These are phyloP conservation scores for Agrocybe pediades DNA, from an alignment of 768 basidiomycete species.

Conservation along the genomic window DNA sequence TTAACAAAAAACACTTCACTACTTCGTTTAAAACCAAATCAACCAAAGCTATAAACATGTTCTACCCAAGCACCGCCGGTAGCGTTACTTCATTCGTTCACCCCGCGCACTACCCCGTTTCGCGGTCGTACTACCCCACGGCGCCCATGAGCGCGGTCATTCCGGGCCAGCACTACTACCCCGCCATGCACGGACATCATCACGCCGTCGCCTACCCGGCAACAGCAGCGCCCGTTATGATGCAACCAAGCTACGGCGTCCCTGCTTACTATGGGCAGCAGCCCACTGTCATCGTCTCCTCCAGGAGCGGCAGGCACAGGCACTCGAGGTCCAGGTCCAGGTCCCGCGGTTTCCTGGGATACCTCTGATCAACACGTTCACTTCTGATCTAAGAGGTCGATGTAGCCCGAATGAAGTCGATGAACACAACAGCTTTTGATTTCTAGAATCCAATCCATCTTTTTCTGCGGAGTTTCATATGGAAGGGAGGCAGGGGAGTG, in stretches of 20 bases:
- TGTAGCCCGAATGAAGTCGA: constrained; percentile 2
- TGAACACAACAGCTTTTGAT: constrained; percentile 1
- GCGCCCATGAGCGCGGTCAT: constrained; percentile 29
- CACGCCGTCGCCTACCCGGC: constrained; percentile 15
- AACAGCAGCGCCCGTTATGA: constrained; percentile 18
- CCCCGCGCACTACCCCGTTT: constrained; percentile 14
- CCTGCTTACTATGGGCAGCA: constrained; percentile 18
- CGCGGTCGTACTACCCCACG: constrained; percentile 18
- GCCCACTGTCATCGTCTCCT: constrained; percentile 23
- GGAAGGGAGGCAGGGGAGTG: neutral
- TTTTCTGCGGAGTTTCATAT: constrained; percentile 5
- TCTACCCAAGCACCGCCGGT: constrained; percentile 27
- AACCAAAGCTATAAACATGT: constrained; percentile 18
- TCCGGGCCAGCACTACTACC: constrained; percentile 28
- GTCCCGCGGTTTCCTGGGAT: constrained; percentile 24
- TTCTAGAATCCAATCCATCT: constrained; percentile 3
- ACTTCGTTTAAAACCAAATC: constrained; percentile 6
- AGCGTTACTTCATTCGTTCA: constrained; percentile 22
- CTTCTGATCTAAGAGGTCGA: neutral
- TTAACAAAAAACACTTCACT: constrained; percentile 11
- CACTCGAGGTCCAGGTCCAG: constrained; percentile 15
- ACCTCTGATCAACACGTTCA: constrained; percentile 18
- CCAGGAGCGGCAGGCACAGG: constrained; percentile 17
- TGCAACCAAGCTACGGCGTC: constrained; percentile 14
- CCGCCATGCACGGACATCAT: constrained; percentile 22